phyloP scores from a whole-genome alignment of 441 rosid species.

The Populus hybrid region DNA sequence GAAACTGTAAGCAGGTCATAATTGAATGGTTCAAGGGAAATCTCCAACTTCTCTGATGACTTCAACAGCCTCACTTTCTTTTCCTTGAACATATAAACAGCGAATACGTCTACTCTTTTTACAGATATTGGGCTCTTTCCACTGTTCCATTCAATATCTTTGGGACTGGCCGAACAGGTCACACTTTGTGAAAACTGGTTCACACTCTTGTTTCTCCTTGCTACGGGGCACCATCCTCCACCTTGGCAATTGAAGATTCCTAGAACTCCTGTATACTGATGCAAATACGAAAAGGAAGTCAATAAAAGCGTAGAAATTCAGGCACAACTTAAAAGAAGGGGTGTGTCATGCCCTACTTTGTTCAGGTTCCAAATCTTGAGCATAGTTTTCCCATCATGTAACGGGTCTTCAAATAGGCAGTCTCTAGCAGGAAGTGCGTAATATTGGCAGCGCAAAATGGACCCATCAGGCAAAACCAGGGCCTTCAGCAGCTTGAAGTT shows the following conservation, averaged over 20 bases:
- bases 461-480: constrained; percentile 51
- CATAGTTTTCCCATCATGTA: constrained; percentile 68
- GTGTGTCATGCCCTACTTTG: constrained; percentile 29
- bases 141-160: constrained; percentile 55
- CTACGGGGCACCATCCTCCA: constrained; percentile 60
- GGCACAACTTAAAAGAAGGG: not conserved
- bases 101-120: constrained; percentile 40
- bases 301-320: too few species aligned
- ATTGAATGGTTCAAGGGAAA: constrained; percentile 48
- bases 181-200: constrained; percentile 32
- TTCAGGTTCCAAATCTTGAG: constrained; percentile 78
- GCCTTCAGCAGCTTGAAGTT: constrained; percentile 50
- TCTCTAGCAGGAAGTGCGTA: constrained; percentile 71
- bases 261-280: constrained; percentile 49
- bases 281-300: not conserved
- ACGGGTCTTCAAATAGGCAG: constrained; percentile 57
- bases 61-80: constrained; percentile 46
- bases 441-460: constrained; percentile 52
- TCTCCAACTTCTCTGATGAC: constrained; percentile 32
- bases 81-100: constrained; percentile 44
- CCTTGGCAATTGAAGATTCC: constrained; percentile 77
- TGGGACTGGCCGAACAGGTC: constrained; percentile 35
- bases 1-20: constrained; percentile 55
- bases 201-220: constrained; percentile 43
- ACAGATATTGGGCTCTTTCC: constrained; percentile 50